Conservation (phyloP, 768 basidiomycete genomes). For the Hemileccinum impolitum region DNA sequence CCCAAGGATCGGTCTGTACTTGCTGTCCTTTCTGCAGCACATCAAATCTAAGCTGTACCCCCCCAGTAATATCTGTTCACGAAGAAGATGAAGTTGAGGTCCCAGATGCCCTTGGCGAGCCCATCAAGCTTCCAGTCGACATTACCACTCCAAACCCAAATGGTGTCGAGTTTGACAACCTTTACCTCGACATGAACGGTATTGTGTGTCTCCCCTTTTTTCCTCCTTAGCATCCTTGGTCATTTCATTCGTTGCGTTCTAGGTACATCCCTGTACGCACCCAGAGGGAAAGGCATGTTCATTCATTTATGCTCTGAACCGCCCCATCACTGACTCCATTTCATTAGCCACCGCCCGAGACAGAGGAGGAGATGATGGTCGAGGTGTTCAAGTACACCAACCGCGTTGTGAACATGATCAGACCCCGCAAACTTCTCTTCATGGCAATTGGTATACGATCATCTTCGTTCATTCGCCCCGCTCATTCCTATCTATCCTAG, state of each 20-base stretch:
- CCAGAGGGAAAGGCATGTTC: slow-evolving; percentile 85
- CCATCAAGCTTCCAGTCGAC: slow-evolving; percentile 72
- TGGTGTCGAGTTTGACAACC: slow-evolving; percentile 89
- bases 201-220: slow-evolving; percentile 59
- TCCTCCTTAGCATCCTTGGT: not conserved
- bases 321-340: not conserved
- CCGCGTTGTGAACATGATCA: slow-evolving; percentile 93
- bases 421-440: slow-evolving; percentile 92
- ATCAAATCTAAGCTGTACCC: not conserved
- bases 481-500: slow-evolving; percentile 37
- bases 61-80: slow-evolving; percentile 66
- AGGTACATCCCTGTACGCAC: slow-evolving; percentile 99
- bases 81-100: slow-evolving; percentile 82
- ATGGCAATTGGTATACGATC: slow-evolving; percentile 88
- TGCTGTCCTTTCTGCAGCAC: not conserved
- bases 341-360: slow-evolving; percentile 85
- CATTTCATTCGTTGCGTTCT: not conserved
- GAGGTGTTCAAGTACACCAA: slow-evolving; percentile 97
- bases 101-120: slow-evolving; percentile 61
- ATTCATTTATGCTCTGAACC: not conserved
- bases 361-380: slow-evolving; percentile 99
- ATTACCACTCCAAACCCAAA: slow-evolving; percentile 88
- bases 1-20: slow-evolving; percentile 82
- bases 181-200: slow-evolving; percentile 99
- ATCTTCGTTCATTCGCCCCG: not conserved